phyloP scores from a whole-genome alignment of 805 yeast genomes.

The Zygoascus tannicola region DNA sequence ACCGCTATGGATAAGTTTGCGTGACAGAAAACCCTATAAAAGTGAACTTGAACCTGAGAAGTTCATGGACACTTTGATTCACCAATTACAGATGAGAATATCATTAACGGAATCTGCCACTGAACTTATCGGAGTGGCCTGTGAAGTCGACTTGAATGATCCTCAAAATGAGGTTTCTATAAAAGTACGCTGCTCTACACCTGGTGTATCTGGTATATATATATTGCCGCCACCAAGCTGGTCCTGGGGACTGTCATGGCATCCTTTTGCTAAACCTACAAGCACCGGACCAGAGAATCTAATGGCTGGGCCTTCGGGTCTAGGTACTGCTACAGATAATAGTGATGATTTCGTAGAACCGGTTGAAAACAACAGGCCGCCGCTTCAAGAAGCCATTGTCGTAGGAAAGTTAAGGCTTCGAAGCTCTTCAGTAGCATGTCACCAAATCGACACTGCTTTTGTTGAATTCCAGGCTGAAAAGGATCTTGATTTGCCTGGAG shows the following conservation, averaged over 20 bases:
- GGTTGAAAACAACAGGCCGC: not conserved
- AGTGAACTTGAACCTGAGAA: constrained; percentile 15
- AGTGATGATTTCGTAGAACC: not conserved
- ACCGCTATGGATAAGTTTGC: constrained; percentile 15
- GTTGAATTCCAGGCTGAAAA: not conserved
- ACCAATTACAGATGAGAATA: constrained; percentile 13
- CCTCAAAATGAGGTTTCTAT: constrained; percentile 6
- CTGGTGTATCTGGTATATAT: constrained; percentile 15
- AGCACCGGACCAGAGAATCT: not conserved
- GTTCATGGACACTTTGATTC: constrained; percentile 8
- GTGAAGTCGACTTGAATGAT: constrained; percentile 3
- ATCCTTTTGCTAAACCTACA: not conserved
- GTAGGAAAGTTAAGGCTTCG: not conserved
- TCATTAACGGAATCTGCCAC: constrained; percentile 16
- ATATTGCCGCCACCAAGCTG: constrained; percentile 10
- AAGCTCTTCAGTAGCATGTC: not conserved
- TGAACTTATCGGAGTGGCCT: constrained; percentile 11
- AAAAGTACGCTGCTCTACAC: constrained; percentile 11
- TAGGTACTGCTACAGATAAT: not conserved
- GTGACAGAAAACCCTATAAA: constrained; percentile 11
- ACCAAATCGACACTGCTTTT: not conserved
- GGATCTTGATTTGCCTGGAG: constrained; percentile 1
- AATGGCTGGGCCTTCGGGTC: not conserved
- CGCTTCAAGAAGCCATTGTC: constrained; percentile 1
- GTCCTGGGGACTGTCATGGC: constrained; percentile 2